Evolutionary conservation across 345 rosid genomes (phyloP).

Genomic region (Gossypium anomalum): DNA sequence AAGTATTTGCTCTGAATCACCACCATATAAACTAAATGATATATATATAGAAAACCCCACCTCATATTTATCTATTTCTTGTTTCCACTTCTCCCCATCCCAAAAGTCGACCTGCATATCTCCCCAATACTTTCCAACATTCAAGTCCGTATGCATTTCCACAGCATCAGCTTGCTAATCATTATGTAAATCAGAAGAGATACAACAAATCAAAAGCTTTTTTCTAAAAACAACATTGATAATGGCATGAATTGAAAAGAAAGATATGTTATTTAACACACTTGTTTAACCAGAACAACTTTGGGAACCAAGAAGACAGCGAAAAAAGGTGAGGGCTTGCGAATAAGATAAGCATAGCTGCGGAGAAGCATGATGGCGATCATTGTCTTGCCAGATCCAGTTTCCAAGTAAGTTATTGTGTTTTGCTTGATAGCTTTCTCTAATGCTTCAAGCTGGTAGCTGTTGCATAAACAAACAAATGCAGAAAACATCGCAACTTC

Average conservation of each 20-base stretch:
- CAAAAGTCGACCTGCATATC: constrained; percentile 75
- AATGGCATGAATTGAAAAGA: not conserved
- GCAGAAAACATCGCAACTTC: not conserved
- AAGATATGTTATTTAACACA: constrained; percentile 14
- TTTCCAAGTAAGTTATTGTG: constrained; percentile 69
- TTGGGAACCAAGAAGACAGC: constrained; percentile 89
- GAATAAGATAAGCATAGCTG: constrained; percentile 52
- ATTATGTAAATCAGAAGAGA: constrained; percentile 15
- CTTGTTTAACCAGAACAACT: constrained; percentile 83
- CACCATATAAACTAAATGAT: not conserved
- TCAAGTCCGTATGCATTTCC: constrained; percentile 60
- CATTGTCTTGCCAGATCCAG: constrained; percentile 92
- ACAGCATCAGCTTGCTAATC: constrained; percentile 77
- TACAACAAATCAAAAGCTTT: not conserved
- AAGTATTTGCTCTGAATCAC: not conserved
- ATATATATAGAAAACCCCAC: constrained; percentile 23
- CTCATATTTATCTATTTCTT: constrained; percentile 56
- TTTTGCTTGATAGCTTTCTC: constrained; percentile 64
- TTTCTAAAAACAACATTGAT: not conserved
- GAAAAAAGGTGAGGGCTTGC: constrained; percentile 69
- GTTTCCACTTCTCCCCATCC: constrained; percentile 52
- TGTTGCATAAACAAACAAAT: constrained; percentile 16
- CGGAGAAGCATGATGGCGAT: constrained; percentile 93
- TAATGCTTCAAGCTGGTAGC: constrained; percentile 86
- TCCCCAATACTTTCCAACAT: constrained; percentile 77